phyloP scores from a whole-genome alignment of 2,329 filamentous ascomycete species.

The Claviceps sp. region DNA sequence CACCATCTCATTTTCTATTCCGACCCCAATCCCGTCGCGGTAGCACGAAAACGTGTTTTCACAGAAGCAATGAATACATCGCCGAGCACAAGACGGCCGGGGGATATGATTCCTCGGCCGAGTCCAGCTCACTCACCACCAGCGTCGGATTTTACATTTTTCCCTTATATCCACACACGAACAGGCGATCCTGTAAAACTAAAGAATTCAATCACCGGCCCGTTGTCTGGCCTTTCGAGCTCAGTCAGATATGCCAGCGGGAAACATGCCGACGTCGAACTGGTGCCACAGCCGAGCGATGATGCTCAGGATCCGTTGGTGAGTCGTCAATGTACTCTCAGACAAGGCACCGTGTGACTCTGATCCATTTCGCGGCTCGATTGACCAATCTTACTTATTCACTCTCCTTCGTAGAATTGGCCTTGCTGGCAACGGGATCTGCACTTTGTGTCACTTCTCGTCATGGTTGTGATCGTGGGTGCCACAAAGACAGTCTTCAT shows the following conservation, averaged over 20 bases:
- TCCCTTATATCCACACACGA: background rate
- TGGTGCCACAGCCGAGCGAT: constrained; percentile 42
- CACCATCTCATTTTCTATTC: background rate
- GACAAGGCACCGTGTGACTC: no score
- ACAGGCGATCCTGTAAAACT: background rate
- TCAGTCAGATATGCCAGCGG: constrained; percentile 35
- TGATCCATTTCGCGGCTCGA: no score
- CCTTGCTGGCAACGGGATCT: constrained; percentile 37
- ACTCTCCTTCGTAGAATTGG: constrained; percentile 34
- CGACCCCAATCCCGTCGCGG: background rate
- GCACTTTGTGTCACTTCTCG: constrained; percentile 32
- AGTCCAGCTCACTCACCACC: background rate
- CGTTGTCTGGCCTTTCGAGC: constrained; percentile 13
- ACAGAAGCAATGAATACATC: background rate
- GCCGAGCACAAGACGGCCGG: background rate
- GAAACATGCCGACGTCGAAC: constrained; percentile 28
- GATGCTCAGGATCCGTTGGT: constrained; percentile 41
- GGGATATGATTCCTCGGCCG: constrained; percentile 4
- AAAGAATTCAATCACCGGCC: constrained; percentile 5
- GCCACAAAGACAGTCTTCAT: constrained; percentile 43
- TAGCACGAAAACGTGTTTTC: background rate
- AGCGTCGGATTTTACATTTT: background rate
- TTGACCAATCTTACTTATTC: background rate
- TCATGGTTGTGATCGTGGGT: constrained; percentile 31
- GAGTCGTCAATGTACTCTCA: constrained; percentile 11